These are phyloP conservation scores for Epichloe glyceriae DNA, from an alignment of 2,329 filamentous ascomycete genomes.

Conservation along the genomic window DNA sequence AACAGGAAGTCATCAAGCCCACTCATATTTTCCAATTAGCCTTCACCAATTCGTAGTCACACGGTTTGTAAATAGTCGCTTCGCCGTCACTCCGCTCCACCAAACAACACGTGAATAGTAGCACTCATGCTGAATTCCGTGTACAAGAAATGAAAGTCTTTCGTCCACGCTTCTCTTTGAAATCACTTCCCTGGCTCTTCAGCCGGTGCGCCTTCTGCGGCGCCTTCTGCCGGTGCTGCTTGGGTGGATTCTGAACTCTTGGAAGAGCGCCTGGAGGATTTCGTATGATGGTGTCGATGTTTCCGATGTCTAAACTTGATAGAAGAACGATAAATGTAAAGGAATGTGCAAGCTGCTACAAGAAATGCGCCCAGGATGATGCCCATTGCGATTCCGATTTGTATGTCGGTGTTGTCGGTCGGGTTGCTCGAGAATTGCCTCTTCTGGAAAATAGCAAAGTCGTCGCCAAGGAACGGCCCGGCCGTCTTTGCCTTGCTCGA, in stretches of 20 bases:
- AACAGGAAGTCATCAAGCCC: neutral
- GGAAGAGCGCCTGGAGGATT: slow-evolving; percentile 18
- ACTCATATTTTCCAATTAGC: neutral
- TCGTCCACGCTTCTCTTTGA: too few species aligned
- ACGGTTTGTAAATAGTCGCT: neutral
- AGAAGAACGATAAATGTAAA: slow-evolving; percentile 27
- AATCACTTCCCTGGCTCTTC: neutral
- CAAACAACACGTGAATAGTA: neutral
- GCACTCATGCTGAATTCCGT: neutral
- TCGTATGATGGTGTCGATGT: slow-evolving; percentile 13
- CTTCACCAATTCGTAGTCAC: neutral
- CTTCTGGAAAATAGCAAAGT: slow-evolving; percentile 5
- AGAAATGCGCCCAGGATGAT: slow-evolving; percentile 28
- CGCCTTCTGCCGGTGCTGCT: neutral
- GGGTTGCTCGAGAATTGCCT: slow-evolving; percentile 16
- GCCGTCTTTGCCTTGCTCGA: neutral
- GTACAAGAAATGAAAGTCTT: neutral
- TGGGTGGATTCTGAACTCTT: slow-evolving; percentile 14
- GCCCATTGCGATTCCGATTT: slow-evolving; percentile 30
- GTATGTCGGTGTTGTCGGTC: slow-evolving; percentile 23
- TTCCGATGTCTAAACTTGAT: slow-evolving; percentile 21
- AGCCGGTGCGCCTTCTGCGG: neutral
- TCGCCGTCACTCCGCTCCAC: neutral
- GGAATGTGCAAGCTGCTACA: slow-evolving; percentile 22
- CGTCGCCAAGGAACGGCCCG: neutral